Evolutionary conservation across 108 stramenopile species (phyloP).

Genomic region (Cyclotella choctawhatcheeana): DNA sequence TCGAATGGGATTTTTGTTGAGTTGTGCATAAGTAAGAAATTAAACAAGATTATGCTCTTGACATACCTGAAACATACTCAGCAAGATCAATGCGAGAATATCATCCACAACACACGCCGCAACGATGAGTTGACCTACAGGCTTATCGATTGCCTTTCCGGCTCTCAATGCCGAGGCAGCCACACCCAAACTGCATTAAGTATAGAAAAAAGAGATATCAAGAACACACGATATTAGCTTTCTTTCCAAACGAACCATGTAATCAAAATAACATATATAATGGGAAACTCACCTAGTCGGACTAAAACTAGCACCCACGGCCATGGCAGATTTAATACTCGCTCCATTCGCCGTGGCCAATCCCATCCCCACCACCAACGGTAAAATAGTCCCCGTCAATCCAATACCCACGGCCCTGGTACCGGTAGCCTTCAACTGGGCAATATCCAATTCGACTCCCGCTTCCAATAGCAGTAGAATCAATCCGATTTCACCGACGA

Average conservation of each 20-base stretch:
- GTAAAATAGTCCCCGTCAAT: conserved; percentile 61
- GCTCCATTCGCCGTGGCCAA: conserved; percentile 26
- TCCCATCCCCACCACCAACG: conserved; percentile 53
- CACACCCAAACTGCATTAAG: conserved; percentile 67
- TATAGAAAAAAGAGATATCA: too few relatives aligned
- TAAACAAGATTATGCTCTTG: too few relatives aligned
- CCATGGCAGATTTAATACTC: conserved; percentile 44
- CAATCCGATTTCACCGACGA: conserved; percentile 48
- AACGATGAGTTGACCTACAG: conserved; percentile 71
- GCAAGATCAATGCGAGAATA: conserved; percentile 60
- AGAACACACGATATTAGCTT: too few relatives aligned
- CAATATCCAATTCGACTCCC: conserved; percentile 73
- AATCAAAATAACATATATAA: too few relatives aligned
- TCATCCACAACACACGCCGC: conserved; percentile 68
- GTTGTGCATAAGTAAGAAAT: too few relatives aligned
- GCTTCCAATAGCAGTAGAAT: conserved; percentile 60
- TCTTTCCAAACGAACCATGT: too few relatives aligned
- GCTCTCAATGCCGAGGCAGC: conserved; percentile 57
- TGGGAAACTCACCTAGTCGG: too few relatives aligned
- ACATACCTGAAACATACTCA: conserved; percentile 52
- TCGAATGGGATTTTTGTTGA: too few relatives aligned
- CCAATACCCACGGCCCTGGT: conserved; percentile 54
- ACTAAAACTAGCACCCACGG: conserved; percentile 64
- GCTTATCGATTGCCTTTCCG: conserved; percentile 59
- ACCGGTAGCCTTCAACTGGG: conserved; percentile 55